Evolutionary conservation across 1,139 yeast species (phyloP).

Genomic region (Candida gigantensis): DNA sequence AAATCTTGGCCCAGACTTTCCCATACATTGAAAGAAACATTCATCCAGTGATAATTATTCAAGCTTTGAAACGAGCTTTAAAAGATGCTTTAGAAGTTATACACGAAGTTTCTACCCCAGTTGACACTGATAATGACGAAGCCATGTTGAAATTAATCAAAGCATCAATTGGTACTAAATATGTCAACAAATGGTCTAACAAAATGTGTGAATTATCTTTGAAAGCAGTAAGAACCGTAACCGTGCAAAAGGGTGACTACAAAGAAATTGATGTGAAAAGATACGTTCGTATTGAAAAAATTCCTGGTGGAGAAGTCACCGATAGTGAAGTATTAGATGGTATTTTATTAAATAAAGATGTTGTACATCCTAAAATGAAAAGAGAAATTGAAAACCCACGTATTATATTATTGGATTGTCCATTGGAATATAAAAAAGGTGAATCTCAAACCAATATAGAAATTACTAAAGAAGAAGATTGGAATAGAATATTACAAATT

Average conservation of each 20-base stretch:
- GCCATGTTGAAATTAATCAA: constrained; percentile 86
- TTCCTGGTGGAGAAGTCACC: constrained; percentile 96
- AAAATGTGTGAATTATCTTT: constrained; percentile 90
- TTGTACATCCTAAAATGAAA: constrained; percentile 97
- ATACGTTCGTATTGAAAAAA: constrained; percentile 90
- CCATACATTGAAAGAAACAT: constrained; percentile 92
- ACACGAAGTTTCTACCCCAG: constrained; percentile 79
- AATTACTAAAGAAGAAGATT: constrained; percentile 93
- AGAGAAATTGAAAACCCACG: constrained; percentile 87
- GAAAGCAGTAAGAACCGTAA: constrained; percentile 84
- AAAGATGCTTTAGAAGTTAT: constrained; percentile 88
- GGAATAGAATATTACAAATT: constrained; percentile 92
- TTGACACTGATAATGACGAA: constrained; percentile 78
- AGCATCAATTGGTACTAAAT: constrained; percentile 95
- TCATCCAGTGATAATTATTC: constrained; percentile 95
- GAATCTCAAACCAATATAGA: constrained; percentile 98
- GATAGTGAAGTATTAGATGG: constrained; percentile 90
- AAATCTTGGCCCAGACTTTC: constrained; percentile 90
- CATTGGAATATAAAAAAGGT: constrained; percentile 97
- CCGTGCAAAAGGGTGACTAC: constrained; percentile 63
- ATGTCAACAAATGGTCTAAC: constrained; percentile 86
- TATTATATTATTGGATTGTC: constrained; percentile 88
- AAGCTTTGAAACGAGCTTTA: constrained; percentile 89
- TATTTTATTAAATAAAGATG: constrained; percentile 91
- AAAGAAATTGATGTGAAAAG: constrained; percentile 92